Conservation (phyloP, 805 yeast species). For the Limtongia smithiae region DNA sequence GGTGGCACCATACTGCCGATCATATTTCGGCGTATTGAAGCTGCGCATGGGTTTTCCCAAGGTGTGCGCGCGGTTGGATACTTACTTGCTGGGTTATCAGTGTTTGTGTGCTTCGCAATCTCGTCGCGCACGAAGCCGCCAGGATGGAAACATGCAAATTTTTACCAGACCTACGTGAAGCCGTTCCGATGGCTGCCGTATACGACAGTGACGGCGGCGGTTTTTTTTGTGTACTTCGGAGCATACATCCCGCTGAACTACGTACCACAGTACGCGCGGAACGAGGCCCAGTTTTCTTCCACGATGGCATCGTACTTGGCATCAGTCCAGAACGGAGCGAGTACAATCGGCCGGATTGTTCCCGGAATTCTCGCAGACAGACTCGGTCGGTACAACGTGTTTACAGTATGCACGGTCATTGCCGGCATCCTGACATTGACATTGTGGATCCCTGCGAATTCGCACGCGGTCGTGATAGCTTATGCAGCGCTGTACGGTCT, state of each 20-base stretch:
- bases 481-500: constrained; percentile 37
- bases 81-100: constrained; percentile 38
- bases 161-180: constrained; percentile 8
- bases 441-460: constrained; percentile 59
- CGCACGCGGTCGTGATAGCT: constrained; percentile 34
- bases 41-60: constrained; percentile 51
- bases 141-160: not conserved
- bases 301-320: constrained; percentile 34
- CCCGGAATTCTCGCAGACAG: constrained; percentile 47
- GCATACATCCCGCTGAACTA: constrained; percentile 38
- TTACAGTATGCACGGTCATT: constrained; percentile 39
- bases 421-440: constrained; percentile 48
- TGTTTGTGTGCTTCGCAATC: constrained; percentile 28
- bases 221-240: constrained; percentile 32
- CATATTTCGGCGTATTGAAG: constrained; percentile 43
- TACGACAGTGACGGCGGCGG: constrained; percentile 30
- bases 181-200: constrained; percentile 33
- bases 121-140: constrained; percentile 31
- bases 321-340: constrained; percentile 20
- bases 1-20: constrained; percentile 52
- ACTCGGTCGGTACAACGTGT: constrained; percentile 53
- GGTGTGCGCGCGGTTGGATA: constrained; percentile 50
- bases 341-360: constrained; percentile 44
- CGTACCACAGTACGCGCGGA: constrained; percentile 33
- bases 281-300: constrained; percentile 25